These are phyloP conservation scores for Sporothrix mexicana DNA, from an alignment of 2,329 filamentous ascomycete genomes.

Conservation along the genomic window DNA sequence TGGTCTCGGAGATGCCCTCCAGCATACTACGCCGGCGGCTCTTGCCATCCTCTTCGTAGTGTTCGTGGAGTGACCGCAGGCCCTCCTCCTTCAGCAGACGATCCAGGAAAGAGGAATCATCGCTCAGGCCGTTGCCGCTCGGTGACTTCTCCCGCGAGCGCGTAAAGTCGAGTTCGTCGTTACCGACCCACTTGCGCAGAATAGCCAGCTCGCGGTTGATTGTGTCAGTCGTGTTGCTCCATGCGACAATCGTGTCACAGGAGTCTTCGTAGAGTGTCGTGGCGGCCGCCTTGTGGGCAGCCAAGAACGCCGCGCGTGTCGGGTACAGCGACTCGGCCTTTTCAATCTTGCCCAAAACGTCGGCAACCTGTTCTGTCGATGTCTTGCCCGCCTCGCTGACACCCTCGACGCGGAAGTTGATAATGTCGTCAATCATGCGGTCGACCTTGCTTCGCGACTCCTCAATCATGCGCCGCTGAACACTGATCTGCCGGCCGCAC, in stretches of 20 bases:
- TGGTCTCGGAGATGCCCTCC: conserved; percentile 79
- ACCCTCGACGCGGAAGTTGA: conserved; percentile 92
- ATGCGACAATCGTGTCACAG: conserved; percentile 87
- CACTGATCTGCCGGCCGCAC: conserved; percentile 80
- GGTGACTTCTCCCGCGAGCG: conserved; percentile 73
- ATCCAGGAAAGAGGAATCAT: conserved; percentile 93
- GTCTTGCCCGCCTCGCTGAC: conserved; percentile 90
- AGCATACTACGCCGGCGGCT: conserved; percentile 75
- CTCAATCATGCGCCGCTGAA: conserved; percentile 87
- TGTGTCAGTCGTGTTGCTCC: conserved; percentile 95
- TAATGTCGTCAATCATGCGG: conserved; percentile 81
- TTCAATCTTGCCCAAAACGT: conserved; percentile 88
- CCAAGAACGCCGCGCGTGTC: conserved; percentile 74
- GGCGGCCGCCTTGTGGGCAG: conserved; percentile 75
- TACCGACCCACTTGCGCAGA: conserved; percentile 94
- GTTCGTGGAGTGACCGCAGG: conserved; percentile 86
- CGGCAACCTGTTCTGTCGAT: conserved; percentile 84
- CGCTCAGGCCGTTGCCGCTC: conserved; percentile 74
- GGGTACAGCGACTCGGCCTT: conserved; percentile 86
- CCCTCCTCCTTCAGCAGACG: conserved; percentile 95
- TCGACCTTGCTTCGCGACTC: conserved; percentile 78
- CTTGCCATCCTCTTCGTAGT: conserved; percentile 54
- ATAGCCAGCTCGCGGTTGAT: conserved; percentile 95
- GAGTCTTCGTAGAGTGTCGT: conserved; percentile 80
- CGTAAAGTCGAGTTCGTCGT: conserved; percentile 90